Evolutionary conservation across 2,329 filamentous ascomycete genomes (phyloP), one percentile per base, ranked within the genome.

Genomic region (Cladosporium sp.): DNA sequence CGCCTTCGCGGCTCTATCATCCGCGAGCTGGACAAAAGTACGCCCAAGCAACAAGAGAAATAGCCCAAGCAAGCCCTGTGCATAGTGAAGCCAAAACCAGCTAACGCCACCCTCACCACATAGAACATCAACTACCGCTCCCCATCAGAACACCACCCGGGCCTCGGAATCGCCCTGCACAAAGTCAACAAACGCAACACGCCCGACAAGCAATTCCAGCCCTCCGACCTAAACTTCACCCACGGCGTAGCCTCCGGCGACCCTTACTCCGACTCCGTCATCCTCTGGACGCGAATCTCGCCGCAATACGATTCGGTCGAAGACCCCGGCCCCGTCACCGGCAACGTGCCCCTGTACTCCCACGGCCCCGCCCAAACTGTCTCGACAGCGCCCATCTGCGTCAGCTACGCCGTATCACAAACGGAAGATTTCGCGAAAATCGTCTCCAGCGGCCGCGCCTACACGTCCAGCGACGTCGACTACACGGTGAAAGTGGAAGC

Each of bases 61-160:
- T 16, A n/a, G n/a, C n/a, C n/a, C n/a, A n/a, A n/a, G n/a, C n/a
- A n/a, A n/a, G n/a, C n/a, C n/a, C n/a, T n/a, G n/a, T 27, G 9
- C 9, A 27, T 27, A 27, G 9, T 5, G 22, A 27, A 27, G 22
- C 9, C 22, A 27, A 9, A 38, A 38, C 15, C 19, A 15, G 3
- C 36, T 9, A 25, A 15, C 13, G n/a, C 19, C 3, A 38, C 33
- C 29, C 3, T 38, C 15, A 6, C 13, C 7, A 22, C 4, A 2
- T 36, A 48, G 45, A 48, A 48, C 18, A 48, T 48, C 36, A 48
- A 48, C 36, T 88, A 86, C 63, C 72, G 75, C 43, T 84, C 79
- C 58, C 83, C 84, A 5, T 87, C 84, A 1, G 73, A 78, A 35
- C 76, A 83, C 38, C 84, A 87, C 56, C 74, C 78, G 3, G 71